phyloP scores from a whole-genome alignment of 2,329 filamentous ascomycete species.

The Fusarium tricinctum region DNA sequence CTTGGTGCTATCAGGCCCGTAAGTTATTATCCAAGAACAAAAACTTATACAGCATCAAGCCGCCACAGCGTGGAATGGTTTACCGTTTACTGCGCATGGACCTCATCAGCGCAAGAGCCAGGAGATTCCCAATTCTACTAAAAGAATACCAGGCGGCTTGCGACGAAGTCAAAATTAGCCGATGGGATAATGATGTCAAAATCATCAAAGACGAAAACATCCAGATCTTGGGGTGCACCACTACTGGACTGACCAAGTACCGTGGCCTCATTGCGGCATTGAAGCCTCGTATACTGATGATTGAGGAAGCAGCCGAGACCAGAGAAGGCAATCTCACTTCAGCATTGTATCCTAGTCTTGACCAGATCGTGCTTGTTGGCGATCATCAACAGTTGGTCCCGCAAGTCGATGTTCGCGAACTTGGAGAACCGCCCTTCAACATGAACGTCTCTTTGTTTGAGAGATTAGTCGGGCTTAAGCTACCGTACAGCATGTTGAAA shows the following conservation, averaged over 20 bases:
- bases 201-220: slow-evolving; percentile 56
- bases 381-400: slow-evolving; percentile 86
- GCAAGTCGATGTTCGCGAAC: slow-evolving; percentile 72
- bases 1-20: slow-evolving; percentile 34
- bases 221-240: slow-evolving; percentile 76
- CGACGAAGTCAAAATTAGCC: slow-evolving; percentile 67
- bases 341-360: slow-evolving; percentile 64
- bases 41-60: slow-evolving; percentile 73
- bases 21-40: slow-evolving; percentile 39
- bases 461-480: slow-evolving; percentile 74
- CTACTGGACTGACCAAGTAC: slow-evolving; percentile 86
- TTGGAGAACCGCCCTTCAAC: slow-evolving; percentile 72
- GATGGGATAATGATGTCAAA: slow-evolving; percentile 69
- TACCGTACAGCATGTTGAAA: slow-evolving; percentile 75
- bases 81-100: slow-evolving; percentile 74
- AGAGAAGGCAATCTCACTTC: slow-evolving; percentile 72
- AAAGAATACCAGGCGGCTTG: slow-evolving; percentile 64
- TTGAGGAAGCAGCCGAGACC: slow-evolving; percentile 86
- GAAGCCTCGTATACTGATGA: slow-evolving; percentile 76
- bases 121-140: slow-evolving; percentile 64
- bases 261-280: slow-evolving; percentile 76
- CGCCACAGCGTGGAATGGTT: slow-evolving; percentile 69
- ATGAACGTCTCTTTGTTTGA: slow-evolving; percentile 85
- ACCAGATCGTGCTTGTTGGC: slow-evolving; percentile 73
- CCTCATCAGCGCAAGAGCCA: slow-evolving; percentile 63